These are phyloP conservation scores for Trichosporon asahii DNA, from an alignment of 1,284 basidiomycete genomes.

Conservation along the genomic window DNA sequence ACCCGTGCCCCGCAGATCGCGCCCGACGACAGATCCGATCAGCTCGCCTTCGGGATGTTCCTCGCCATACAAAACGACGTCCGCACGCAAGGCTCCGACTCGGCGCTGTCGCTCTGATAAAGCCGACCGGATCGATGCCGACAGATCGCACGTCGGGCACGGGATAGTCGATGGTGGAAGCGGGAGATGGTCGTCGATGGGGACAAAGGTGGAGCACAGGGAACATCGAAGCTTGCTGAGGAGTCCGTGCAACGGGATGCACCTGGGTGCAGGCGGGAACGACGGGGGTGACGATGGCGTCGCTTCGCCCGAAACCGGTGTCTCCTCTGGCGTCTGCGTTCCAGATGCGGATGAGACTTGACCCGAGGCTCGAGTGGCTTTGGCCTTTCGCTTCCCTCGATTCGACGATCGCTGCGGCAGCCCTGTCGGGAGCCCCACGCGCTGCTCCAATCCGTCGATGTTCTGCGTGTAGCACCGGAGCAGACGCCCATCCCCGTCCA, in stretches of 20 bases:
- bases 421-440: constrained; percentile 66
- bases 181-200: constrained; percentile 61
- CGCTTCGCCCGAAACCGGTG: not conserved
- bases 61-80: constrained; percentile 89
- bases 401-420: constrained; percentile 23
- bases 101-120: constrained; percentile 76
- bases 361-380: not conserved
- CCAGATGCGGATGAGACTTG: not conserved
- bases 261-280: constrained; percentile 58
- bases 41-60: constrained; percentile 80
- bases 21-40: constrained; percentile 72
- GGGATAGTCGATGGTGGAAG: constrained; percentile 60
- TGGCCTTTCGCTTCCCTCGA: constrained; percentile 2
- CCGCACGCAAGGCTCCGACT: constrained; percentile 75
- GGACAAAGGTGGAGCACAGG: constrained; percentile 68
- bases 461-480: constrained; percentile 92
- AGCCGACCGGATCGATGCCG: constrained; percentile 66
- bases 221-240: constrained; percentile 75
- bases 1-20: constrained; percentile 64
- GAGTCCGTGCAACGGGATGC: constrained; percentile 86
- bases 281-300: constrained; percentile 9
- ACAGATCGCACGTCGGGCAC: constrained; percentile 73
- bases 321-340: not conserved
- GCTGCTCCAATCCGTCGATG: constrained; percentile 83
- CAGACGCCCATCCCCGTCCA: constrained; percentile 73